Evolutionary conservation across 2,329 filamentous ascomycete genomes (phyloP).

Genomic region (Coniochaeta sp.): DNA sequence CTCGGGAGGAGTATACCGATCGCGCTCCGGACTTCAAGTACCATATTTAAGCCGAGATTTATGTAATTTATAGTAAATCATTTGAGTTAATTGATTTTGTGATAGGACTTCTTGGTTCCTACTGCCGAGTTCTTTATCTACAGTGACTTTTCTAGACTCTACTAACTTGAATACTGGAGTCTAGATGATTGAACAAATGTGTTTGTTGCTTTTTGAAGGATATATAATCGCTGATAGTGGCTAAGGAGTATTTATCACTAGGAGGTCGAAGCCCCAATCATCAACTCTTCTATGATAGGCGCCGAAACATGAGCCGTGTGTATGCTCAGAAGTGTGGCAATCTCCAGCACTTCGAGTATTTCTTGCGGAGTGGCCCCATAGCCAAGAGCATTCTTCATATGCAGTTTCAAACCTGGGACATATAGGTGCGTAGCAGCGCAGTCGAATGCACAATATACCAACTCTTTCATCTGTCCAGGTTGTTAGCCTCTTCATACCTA

Average conservation of each 20-base stretch:
- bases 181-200: too few species aligned
- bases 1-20: conserved; percentile 33
- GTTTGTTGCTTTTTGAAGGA: too few species aligned
- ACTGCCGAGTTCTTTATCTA: too few species aligned
- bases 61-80: not conserved
- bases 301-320: conserved; percentile 21
- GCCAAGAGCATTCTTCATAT: conserved; percentile 37
- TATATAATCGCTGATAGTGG: too few species aligned
- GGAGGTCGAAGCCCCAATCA: not conserved
- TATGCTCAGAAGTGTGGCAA: conserved; percentile 25
- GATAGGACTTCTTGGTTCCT: too few species aligned
- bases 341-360: conserved; percentile 38
- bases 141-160: too few species aligned
- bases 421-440: conserved; percentile 38
- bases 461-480: conserved; percentile 28
- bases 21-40: conserved; percentile 41
- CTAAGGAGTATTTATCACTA: not conserved
- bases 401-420: conserved; percentile 34
- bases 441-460: conserved; percentile 41
- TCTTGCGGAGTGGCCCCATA: conserved; percentile 36
- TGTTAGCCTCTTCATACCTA: not conserved
- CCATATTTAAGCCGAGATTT: conserved; percentile 26
- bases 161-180: too few species aligned
- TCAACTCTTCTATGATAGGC: conserved; percentile 18
- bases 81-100: too few species aligned